Evolutionary conservation across 2,329 filamentous ascomycete genomes (phyloP), one percentile per base, ranked within the genome.

Genomic region (Bipolaris zeicola): DNA sequence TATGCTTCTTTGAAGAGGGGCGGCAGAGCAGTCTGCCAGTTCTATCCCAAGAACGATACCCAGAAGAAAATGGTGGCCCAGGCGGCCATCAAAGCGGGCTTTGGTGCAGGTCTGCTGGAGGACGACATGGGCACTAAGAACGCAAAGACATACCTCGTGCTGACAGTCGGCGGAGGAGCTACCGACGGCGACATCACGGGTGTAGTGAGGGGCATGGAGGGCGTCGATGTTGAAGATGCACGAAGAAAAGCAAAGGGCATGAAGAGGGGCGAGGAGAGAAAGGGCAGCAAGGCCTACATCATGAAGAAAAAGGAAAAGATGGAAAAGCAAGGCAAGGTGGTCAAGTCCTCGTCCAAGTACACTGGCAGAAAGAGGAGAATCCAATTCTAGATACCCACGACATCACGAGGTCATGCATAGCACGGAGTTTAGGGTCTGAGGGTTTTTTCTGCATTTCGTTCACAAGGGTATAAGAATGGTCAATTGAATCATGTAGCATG

Each of bases 121-220:
- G 95, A 99, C 77, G 94, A 98, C 74, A 91, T 91, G 0, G 94
- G 92, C 41, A 99, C 95, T 36, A 99, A 99, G 83, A 97, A 93
- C 72, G 87, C 89, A 65, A 99, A 99, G 82, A 82, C 96, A n/a
- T 99, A 99, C 75, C 82, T 99, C 2, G 94, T 99, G 0, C 80
- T 99, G 31, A 97, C 92, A 0, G 95, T 96, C 1, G 95, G 94
- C 31, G 83, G 85, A 1, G 89, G 90, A 7, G 83, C 85, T 45
- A 57, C 84, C 43, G 75, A 73, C 45, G 82, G 82, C 7, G 93
- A 96, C 73, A 97, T 99, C 62, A 97, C 93, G 0, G 90, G 91
- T 5, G 90, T 96, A 3, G 92, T 99, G 11, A 84, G 88, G 57
- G 91, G 90, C 1, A 91, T 98, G 92, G 90, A 95, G 18, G 89